Conservation (phyloP, 768 basidiomycete species). For the Leccinum boreale region DNA sequence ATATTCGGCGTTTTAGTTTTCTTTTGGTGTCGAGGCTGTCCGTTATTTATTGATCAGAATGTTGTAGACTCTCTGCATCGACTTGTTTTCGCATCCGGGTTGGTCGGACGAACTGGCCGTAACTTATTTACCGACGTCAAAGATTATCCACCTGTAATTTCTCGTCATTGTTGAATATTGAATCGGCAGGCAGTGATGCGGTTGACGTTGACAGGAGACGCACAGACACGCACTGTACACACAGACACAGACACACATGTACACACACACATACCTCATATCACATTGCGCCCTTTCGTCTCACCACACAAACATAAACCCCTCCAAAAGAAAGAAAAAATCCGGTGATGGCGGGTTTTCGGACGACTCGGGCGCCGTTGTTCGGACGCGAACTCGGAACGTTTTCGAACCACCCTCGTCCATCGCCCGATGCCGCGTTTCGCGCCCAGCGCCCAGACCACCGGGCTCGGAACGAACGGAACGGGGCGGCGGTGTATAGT, state of each 20-base stretch:
- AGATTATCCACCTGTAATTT: slow-evolving; percentile 15
- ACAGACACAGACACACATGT: neutral
- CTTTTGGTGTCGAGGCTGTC: neutral
- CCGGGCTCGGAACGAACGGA: neutral
- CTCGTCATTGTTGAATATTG: neutral
- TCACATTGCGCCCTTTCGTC: neutral
- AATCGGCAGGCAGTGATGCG: neutral
- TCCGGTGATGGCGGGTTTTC: neutral
- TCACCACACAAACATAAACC: neutral
- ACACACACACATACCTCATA: neutral
- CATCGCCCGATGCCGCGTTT: neutral
- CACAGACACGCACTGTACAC: neutral
- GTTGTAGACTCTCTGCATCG: slow-evolving; percentile 14
- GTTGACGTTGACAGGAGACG: neutral
- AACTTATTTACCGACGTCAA: slow-evolving; percentile 12
- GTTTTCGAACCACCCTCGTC: neutral
- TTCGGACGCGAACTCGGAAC: neutral
- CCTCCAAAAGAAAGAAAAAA: too few relatives aligned
- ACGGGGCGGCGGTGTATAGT: neutral
- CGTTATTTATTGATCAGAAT: slow-evolving; percentile 17
- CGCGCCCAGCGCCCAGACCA: neutral
- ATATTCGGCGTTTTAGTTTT: slow-evolving; percentile 1
- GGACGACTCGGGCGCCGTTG: neutral
- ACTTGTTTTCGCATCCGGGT: slow-evolving; percentile 12
- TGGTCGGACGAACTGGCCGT: slow-evolving; percentile 1